Conservation (phyloP, 352 stramenopile genomes). For the Pythium utonaiense region DNA sequence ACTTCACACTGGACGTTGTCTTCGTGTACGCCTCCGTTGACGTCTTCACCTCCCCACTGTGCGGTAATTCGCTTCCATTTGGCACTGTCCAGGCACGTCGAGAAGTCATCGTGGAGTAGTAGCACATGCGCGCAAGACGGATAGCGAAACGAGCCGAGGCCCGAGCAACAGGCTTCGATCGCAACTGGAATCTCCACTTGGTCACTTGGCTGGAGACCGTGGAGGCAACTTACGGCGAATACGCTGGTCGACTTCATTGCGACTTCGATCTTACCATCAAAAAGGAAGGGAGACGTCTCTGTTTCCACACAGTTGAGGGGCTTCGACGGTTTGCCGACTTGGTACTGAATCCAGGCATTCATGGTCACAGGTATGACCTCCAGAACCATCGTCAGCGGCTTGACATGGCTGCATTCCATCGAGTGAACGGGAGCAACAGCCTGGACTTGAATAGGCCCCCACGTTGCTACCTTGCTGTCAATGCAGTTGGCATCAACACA, state of each 20-base stretch:
- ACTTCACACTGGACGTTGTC: slow-evolving; percentile 44
- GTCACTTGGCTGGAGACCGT: slow-evolving; percentile 40
- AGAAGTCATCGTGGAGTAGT: slow-evolving; percentile 54
- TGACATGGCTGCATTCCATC: slow-evolving; percentile 24
- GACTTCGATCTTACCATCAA: slow-evolving; percentile 17
- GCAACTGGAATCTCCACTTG: slow-evolving; percentile 29
- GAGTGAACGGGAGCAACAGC: slow-evolving; percentile 22
- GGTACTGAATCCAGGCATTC: slow-evolving; percentile 26
- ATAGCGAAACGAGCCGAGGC: slow-evolving; percentile 34
- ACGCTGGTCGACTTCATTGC: slow-evolving; percentile 25
- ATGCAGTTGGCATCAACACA: slow-evolving; percentile 28
- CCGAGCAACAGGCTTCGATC: slow-evolving; percentile 53
- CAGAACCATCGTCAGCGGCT: slow-evolving; percentile 21
- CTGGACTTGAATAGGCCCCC: slow-evolving; percentile 24
- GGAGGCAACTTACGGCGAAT: slow-evolving; percentile 49
- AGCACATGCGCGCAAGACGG: slow-evolving; percentile 44
- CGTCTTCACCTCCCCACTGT: slow-evolving; percentile 55
- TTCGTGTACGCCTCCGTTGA: slow-evolving; percentile 60
- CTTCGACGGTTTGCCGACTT: slow-evolving; percentile 1
- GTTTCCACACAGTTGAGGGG: slow-evolving; percentile 14
- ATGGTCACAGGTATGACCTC: slow-evolving; percentile 8
- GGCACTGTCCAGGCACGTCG: slow-evolving; percentile 29
- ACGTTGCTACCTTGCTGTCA: slow-evolving; percentile 16
- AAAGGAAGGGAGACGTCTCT: slow-evolving; percentile 2
- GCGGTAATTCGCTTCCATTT: slow-evolving; percentile 46